These are phyloP conservation scores for Bryopsis sp. DNA, from an alignment of 139 green algal genomes.

Conservation along the genomic window DNA sequence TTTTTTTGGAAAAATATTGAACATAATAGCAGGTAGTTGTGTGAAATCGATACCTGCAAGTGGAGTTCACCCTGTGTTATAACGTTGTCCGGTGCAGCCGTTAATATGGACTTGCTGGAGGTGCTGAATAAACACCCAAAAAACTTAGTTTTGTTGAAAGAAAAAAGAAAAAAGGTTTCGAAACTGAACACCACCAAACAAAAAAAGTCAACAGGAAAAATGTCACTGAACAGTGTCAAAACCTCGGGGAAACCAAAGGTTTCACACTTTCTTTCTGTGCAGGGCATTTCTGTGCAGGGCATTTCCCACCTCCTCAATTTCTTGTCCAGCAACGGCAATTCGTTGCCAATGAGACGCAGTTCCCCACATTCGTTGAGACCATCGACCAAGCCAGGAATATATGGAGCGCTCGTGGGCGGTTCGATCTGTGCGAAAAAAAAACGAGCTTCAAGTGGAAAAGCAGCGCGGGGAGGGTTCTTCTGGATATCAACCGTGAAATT, in stretches of 20 bases:
- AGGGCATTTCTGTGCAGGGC: no score
- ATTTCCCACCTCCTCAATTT: no score
- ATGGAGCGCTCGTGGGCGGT: background rate
- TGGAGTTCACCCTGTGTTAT: conserved; percentile 37
- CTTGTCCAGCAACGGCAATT: conserved; percentile 12
- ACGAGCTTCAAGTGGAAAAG: no score
- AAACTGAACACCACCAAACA: background rate
- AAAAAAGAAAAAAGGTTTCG: background rate
- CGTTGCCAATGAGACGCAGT: conserved; percentile 9
- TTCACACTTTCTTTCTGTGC: conserved; percentile 14
- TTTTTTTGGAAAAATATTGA: no score
- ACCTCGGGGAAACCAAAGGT: no score
- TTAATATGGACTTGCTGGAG: background rate
- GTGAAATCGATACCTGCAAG: conserved; percentile 35
- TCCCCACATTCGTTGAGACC: background rate
- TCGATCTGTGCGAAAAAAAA: background rate
- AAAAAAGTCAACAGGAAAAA: background rate
- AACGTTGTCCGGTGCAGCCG: background rate
- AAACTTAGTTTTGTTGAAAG: background rate
- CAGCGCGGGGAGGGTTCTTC: no score
- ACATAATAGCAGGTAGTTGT: background rate
- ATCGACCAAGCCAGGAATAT: background rate
- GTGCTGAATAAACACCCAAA: background rate
- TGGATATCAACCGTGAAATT: no score
- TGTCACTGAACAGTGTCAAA: background rate